Percentiles rank a stretch among this genome's conserved stretches.
phyloP scores from a whole-genome alignment of 345 rosid genomes.

The Eucalyptus dawsonii region DNA sequence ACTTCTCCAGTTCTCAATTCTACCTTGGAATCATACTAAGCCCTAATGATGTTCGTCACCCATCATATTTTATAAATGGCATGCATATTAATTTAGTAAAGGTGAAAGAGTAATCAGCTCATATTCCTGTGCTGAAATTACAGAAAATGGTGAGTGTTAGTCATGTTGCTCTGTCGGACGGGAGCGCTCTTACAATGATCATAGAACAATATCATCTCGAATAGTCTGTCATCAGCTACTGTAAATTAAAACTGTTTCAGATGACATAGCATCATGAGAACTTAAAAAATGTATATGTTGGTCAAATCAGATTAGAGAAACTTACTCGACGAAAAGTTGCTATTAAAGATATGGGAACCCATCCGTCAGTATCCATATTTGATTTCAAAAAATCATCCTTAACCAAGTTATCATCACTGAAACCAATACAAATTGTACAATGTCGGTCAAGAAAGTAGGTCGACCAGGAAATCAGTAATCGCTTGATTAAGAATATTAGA shows the following conservation, averaged over 20 bases:
- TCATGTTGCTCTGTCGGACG: background rate
- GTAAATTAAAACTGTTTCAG: background rate
- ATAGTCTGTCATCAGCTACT: background rate
- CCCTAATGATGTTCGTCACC: background rate
- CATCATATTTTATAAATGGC: background rate
- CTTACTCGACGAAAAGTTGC: conserved; percentile 11
- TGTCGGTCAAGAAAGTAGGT: background rate
- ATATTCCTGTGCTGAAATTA: background rate
- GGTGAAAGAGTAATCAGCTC: background rate
- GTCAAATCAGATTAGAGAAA: background rate
- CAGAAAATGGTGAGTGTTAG: background rate
- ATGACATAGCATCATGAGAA: background rate
- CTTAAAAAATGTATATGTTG: background rate
- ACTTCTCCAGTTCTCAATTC: background rate
- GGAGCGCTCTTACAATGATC: background rate
- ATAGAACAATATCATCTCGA: background rate
- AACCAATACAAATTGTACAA: background rate
- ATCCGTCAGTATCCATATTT: conserved; percentile 8
- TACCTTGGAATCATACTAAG: background rate
- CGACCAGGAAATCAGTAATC: too few species aligned
- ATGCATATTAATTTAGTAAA: background rate
- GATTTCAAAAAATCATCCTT: conserved; percentile 1
- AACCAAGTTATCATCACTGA: conserved; percentile 41
- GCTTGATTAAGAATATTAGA: background rate
- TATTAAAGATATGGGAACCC: conserved; percentile 5